A percentile compares a stretch with the other conserved stretches of the same genome.
Conservation (phyloP, 139 green algal genomes). For the Chlorella sorokiniana region DNA sequence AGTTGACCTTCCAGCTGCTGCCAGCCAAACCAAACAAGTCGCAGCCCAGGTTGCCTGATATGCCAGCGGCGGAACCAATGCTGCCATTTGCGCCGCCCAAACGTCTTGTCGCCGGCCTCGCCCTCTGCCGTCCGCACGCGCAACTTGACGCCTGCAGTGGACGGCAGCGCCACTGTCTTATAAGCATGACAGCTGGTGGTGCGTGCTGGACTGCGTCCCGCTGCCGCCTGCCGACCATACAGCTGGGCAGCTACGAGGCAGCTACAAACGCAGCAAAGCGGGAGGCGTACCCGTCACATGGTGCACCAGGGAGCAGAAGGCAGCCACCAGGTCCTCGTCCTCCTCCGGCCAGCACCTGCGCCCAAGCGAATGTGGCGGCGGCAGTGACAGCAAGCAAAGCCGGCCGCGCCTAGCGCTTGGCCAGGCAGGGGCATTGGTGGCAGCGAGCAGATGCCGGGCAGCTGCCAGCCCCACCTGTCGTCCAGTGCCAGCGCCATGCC, state of each 20-base stretch:
- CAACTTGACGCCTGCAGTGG: background rate
- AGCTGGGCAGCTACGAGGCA: no score
- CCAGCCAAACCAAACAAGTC: background rate
- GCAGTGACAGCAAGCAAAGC: no score
- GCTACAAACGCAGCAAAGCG: background rate
- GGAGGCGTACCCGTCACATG: slow-evolving; percentile 30
- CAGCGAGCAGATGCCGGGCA: no score
- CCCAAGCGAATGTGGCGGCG: no score
- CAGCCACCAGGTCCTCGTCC: slow-evolving; percentile 29
- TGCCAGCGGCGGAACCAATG: slow-evolving; percentile 3
- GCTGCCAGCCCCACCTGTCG: no score
- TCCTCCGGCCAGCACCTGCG: slow-evolving; percentile 28
- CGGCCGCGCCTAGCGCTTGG: no score
- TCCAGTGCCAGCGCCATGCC: slow-evolving; percentile 39
- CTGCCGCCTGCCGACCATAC: background rate
- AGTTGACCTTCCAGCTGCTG: no score
- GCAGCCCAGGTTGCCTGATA: background rate
- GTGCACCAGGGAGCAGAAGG: slow-evolving; percentile 20
- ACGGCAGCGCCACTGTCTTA: background rate
- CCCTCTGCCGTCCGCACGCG: background rate
- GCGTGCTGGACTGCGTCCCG: background rate
- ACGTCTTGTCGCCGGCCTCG: background rate
- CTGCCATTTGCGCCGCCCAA: background rate
- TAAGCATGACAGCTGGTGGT: background rate
- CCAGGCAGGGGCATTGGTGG: background rate